phyloP scores from a whole-genome alignment of 164 flowering plant species.

The Hamamelis virginiana region DNA sequence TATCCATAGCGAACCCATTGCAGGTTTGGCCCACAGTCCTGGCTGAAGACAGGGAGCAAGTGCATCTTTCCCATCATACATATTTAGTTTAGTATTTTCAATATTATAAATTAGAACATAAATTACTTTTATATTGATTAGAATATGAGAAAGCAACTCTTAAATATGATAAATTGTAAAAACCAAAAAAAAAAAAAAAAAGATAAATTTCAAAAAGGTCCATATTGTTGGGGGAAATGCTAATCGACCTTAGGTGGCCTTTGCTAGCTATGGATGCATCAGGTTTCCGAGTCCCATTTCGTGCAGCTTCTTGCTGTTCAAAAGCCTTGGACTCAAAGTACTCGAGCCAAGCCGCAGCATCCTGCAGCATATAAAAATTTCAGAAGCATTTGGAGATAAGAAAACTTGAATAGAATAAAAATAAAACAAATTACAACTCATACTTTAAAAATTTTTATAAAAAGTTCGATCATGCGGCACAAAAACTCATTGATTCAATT shows the following conservation, averaged over 20 bases:
- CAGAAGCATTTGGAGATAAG: background rate
- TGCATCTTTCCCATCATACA: background rate
- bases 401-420: conserved; percentile 1
- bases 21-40: background rate
- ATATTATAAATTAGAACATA: background rate
- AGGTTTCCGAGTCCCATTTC: conserved; percentile 94
- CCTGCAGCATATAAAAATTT: conserved; percentile 45
- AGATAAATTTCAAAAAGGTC: background rate
- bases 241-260: conserved; percentile 85
- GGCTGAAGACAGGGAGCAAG: background rate
- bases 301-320: conserved; percentile 99
- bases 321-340: conserved; percentile 98
- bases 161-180: background rate
- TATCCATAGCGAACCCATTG: background rate
- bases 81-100: background rate
- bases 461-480: background rate
- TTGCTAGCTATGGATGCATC: conserved; percentile 99
- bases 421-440: background rate
- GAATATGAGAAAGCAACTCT: background rate
- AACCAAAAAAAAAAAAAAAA: too few relatives aligned
- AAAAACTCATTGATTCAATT: background rate
- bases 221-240: background rate
- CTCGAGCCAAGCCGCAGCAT: conserved; percentile 99
- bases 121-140: too few relatives aligned
- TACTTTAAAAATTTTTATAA: background rate